These are phyloP conservation scores for Phytophthora uliginosa DNA, from an alignment of 352 stramenopile species.

Conservation along the genomic window DNA sequence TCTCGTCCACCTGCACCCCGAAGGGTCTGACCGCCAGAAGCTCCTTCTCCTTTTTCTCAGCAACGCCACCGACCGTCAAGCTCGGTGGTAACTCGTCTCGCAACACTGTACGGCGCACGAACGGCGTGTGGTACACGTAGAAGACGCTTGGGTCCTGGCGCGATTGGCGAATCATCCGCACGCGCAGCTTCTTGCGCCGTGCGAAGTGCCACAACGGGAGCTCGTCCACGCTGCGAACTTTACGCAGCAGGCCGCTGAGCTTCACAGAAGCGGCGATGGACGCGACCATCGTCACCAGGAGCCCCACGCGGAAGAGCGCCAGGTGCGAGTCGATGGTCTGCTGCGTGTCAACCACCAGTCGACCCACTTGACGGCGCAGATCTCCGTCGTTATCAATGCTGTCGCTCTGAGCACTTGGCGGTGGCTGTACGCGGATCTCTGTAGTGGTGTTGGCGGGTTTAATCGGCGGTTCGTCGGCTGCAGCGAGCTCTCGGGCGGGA, in stretches of 20 bases:
- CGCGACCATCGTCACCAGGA: conserved; percentile 52
- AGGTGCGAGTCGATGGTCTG: conserved; percentile 78
- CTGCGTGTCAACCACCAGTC: conserved; percentile 44
- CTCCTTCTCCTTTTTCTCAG: conserved; percentile 25
- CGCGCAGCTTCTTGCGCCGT: conserved; percentile 76
- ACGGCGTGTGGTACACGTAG: conserved; percentile 87
- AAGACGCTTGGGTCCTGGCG: conserved; percentile 76
- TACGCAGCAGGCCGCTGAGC: conserved; percentile 67
- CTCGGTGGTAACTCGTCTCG: conserved; percentile 61
- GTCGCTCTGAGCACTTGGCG: neutral
- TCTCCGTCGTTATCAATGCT: conserved; percentile 17
- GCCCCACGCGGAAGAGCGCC: conserved; percentile 68
- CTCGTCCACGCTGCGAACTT: conserved; percentile 64
- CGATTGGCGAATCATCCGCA: conserved; percentile 77
- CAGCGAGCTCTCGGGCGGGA: neutral
- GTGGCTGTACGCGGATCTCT: neutral
- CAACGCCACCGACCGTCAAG: conserved; percentile 15
- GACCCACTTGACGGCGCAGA: conserved; percentile 42
- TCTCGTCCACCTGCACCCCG: conserved; percentile 80
- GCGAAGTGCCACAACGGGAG: conserved; percentile 74
- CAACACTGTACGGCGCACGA: conserved; percentile 65
- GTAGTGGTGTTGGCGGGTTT: neutral
- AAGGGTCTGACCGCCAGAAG: conserved; percentile 77
- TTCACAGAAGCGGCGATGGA: conserved; percentile 56
- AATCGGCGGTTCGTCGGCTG: neutral